Evolutionary conservation across 495 filamentous ascomycete genomes (phyloP).

Genomic region (Penicillium atrosanguineum): DNA sequence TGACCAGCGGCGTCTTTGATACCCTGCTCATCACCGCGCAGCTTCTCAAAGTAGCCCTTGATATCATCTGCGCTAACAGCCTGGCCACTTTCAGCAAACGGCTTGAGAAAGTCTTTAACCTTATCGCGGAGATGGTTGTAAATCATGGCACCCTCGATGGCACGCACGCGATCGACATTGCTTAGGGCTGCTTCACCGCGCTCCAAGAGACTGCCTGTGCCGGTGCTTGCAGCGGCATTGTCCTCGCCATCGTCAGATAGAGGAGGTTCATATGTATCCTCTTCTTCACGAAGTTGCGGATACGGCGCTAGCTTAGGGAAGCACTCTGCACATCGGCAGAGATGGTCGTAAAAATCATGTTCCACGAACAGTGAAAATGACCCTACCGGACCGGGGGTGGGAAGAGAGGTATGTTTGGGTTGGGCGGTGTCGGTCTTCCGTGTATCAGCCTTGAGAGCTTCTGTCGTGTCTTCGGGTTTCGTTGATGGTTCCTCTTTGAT

Average conservation of each 20-base stretch:
- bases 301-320: constrained; percentile 68
- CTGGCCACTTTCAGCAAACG: constrained; percentile 87
- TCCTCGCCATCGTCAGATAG: constrained; percentile 58
- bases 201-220: constrained; percentile 75
- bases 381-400: constrained; percentile 43
- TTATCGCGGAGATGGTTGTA: constrained; percentile 95
- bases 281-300: constrained; percentile 84
- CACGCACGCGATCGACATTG: constrained; percentile 85
- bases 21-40: constrained; percentile 76
- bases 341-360: constrained; percentile 66
- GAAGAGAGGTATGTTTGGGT: constrained; percentile 44
- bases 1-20: constrained; percentile 46
- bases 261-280: constrained; percentile 88
- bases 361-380: constrained; percentile 79
- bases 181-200: constrained; percentile 86
- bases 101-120: constrained; percentile 84
- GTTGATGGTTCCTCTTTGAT: constrained; percentile 22
- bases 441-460: background rate
- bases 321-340: constrained; percentile 78
- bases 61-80: constrained; percentile 91
- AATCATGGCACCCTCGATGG: constrained; percentile 96
- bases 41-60: constrained; percentile 89
- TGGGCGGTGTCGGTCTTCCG: constrained; percentile 26
- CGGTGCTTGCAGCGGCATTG: constrained; percentile 51
- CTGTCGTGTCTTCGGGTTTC: constrained; percentile 1